phyloP scores from a whole-genome alignment of 768 basidiomycete genomes.

The Paxillus ammoniavirescens region DNA sequence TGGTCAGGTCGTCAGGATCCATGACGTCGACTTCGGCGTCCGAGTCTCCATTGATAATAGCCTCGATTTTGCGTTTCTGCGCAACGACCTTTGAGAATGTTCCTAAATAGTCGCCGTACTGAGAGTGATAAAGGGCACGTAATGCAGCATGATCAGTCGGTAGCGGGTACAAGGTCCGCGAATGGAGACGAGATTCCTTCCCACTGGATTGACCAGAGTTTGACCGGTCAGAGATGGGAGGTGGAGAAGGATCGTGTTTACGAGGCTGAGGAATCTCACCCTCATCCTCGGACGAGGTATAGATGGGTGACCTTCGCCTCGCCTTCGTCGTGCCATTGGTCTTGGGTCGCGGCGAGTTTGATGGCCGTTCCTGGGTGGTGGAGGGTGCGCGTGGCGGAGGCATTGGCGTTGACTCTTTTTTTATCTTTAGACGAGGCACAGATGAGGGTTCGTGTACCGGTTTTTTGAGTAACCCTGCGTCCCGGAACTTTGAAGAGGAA shows the following conservation, averaged over 20 bases:
- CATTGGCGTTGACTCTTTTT: conserved; percentile 35
- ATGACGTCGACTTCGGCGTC: conserved; percentile 55
- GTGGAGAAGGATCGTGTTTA: conserved; percentile 28
- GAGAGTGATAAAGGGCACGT: conserved; percentile 49
- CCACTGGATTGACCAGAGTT: conserved; percentile 16
- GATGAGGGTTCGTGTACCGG: conserved; percentile 25
- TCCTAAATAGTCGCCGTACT: conserved; percentile 51
- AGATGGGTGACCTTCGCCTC: conserved; percentile 58
- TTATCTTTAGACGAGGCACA: conserved; percentile 32
- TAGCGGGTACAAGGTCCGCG: conserved; percentile 34
- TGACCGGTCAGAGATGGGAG: conserved; percentile 22
- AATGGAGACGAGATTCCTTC: conserved; percentile 21
- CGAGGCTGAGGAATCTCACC: conserved; percentile 36
- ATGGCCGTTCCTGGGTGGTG: conserved; percentile 13
- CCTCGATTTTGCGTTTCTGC: conserved; percentile 53
- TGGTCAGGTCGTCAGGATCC: conserved; percentile 50
- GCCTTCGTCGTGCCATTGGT: conserved; percentile 29
- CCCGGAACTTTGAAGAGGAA: conserved; percentile 17
- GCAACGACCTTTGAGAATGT: conserved; percentile 45
- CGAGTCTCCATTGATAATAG: conserved; percentile 52
- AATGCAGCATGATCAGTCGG: conserved; percentile 51
- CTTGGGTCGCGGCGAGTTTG: conserved; percentile 15
- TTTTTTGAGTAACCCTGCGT: conserved; percentile 38
- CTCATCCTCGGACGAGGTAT: conserved; percentile 68
- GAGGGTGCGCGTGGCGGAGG: conserved; percentile 17